Evolutionary conservation across 306 rosid genomes (phyloP), one percentile per base, ranked within the genome.

Genomic region (Ziziphus jujuba): DNA sequence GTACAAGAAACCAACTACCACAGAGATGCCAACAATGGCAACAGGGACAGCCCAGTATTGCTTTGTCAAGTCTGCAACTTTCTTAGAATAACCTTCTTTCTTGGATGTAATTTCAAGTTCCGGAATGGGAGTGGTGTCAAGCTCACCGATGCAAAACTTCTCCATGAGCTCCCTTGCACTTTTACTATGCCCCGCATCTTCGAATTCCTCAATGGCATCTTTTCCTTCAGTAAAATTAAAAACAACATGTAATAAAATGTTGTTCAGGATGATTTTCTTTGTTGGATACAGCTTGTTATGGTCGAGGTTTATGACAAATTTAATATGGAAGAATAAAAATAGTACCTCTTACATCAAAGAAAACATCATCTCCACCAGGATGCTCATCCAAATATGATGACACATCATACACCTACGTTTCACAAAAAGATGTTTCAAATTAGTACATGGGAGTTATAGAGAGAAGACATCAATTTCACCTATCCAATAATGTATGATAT

Each of bases 131-230:
- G 89, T 56, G 4, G 81, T 56, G 79, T 87, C 97, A 33, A 92
- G 79, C 79, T 81, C 89, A 24, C 98, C 97, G 12, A 90, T 76
- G 67, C 45, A 90, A 75, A 79, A 87, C 51, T 75, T 54, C 75
- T 81, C 78, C 97, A 92, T 74, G 47, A 81, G 86, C 64, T 87
- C 93, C 80, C 72, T 90, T 16, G 98, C 90, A 4, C 22, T 59
- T 69, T 84, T 65, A 81, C 97, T 87, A 73, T 92, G 98, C 40
- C 98, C 98, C 12, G 82, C 97, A 81, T 92, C 98, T 82, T 92
- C 98, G 80, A 92, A 92, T 38, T 92, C 98, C 1, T 92, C 89
- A 1, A 93, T 82, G 54, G 97, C 98, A 63, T 90, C 97, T 74
- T 61, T 86, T 61, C 97, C 98, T 92, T 65, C 24, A 72, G 38